These are phyloP conservation scores for Leptographium galeiforme DNA, from an alignment of 2,329 filamentous ascomycete genomes.

Conservation along the genomic window DNA sequence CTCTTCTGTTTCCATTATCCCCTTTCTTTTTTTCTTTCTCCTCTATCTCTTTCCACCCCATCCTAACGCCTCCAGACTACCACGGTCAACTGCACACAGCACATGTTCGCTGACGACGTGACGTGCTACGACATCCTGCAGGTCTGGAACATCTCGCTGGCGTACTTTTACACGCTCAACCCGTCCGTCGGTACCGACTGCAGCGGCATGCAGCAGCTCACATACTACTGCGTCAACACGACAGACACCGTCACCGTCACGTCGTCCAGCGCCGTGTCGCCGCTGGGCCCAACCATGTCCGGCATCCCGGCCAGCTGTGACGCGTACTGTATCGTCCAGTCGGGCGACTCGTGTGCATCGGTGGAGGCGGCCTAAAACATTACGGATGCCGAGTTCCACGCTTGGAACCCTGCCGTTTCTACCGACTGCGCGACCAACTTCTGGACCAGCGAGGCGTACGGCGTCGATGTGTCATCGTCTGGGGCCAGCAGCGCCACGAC, in stretches of 20 bases:
- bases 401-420: conserved; percentile 16
- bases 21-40: no score
- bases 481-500: no score
- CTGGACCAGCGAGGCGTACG: conserved; percentile 15
- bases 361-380: conserved; percentile 8
- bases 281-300: not conserved
- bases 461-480: conserved; percentile 9
- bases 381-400: conserved; percentile 15
- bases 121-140: no score
- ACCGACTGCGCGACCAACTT: conserved; percentile 16
- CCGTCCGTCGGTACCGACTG: not conserved
- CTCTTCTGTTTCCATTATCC: no score
- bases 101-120: no score
- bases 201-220: not conserved
- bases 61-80: no score
- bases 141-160: no score
- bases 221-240: not conserved
- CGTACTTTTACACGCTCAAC: no score
- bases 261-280: not conserved
- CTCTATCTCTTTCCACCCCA: no score
- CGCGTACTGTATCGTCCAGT: not conserved
- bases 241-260: no score
- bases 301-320: not conserved
- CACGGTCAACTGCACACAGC: no score
- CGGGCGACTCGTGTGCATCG: not conserved